Conservation (phyloP, 2,329 filamentous ascomycete genomes). For the Furcasterigmium furcatum region DNA sequence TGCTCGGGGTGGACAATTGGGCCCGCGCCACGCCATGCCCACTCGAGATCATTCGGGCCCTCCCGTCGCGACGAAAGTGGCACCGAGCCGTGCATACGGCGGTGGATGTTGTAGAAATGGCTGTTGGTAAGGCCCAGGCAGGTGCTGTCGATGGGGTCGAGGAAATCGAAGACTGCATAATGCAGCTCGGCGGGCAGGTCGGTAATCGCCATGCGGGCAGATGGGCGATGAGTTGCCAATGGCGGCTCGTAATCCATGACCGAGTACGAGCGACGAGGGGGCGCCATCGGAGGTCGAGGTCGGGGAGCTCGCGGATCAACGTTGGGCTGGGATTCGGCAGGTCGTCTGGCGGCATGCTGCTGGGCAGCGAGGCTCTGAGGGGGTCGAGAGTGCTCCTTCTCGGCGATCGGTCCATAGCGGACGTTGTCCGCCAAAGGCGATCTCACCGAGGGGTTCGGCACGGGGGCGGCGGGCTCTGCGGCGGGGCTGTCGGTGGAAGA, state of each 20-base stretch:
- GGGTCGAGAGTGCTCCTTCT: conserved; percentile 1
- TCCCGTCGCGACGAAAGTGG: conserved; percentile 52
- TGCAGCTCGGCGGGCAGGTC: conserved; percentile 59
- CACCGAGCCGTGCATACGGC: conserved; percentile 52
- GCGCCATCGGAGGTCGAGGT: conserved; percentile 31
- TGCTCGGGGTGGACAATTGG: conserved; percentile 28
- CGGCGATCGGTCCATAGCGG: conserved; percentile 1
- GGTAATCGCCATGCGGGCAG: conserved; percentile 40
- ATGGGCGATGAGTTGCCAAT: conserved; percentile 43
- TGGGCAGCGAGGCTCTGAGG: neutral
- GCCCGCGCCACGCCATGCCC: conserved; percentile 58
- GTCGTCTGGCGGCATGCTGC: conserved; percentile 1
- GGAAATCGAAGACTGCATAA: conserved; percentile 56
- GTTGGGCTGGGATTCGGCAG: conserved; percentile 13
- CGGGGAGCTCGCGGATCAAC: conserved; percentile 9
- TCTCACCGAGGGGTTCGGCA: neutral
- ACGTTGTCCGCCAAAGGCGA: conserved; percentile 1
- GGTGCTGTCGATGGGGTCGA: conserved; percentile 62
- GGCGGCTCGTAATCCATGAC: conserved; percentile 57
- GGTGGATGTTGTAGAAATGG: conserved; percentile 57
- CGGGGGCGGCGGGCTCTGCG: conserved; percentile 11
- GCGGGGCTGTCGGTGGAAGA: conserved; percentile 40
- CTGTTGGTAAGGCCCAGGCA: conserved; percentile 58
- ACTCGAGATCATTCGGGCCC: conserved; percentile 62
- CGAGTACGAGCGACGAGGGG: conserved; percentile 55